Evolutionary conservation across 257 asterid species (phyloP).

Genomic region (Forsythia suspensa): DNA sequence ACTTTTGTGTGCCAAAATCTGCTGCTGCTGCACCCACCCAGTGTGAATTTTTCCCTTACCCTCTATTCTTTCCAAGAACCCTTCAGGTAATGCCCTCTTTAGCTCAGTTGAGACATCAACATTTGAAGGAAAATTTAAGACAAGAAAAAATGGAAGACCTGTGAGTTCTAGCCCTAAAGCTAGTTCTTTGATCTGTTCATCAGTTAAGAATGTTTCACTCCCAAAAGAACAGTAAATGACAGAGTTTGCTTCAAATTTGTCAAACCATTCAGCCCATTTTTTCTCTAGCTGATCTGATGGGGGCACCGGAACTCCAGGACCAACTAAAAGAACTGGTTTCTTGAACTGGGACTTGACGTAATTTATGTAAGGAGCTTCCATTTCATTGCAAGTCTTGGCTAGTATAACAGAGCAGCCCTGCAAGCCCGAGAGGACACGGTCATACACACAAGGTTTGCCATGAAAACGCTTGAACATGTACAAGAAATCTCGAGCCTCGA

Average conservation of each 20-base stretch:
- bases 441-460: slow-evolving; percentile 38
- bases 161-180: slow-evolving; percentile 52
- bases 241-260: slow-evolving; percentile 27
- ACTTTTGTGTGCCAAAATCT: slow-evolving; percentile 42
- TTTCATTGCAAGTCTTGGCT: slow-evolving; percentile 50
- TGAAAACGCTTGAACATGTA: slow-evolving; percentile 46
- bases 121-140: slow-evolving; percentile 43
- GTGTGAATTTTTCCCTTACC: slow-evolving; percentile 37
- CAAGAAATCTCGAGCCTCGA: slow-evolving; percentile 48
- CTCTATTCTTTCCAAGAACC: slow-evolving; percentile 39
- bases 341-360: slow-evolving; percentile 44
- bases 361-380: slow-evolving; percentile 49
- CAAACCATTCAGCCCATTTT: slow-evolving; percentile 41
- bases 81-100: slow-evolving; percentile 41
- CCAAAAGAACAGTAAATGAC: slow-evolving; percentile 57
- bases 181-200: slow-evolving; percentile 39
- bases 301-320: slow-evolving; percentile 48
- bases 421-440: slow-evolving; percentile 44
- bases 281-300: slow-evolving; percentile 31
- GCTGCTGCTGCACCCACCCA: slow-evolving; percentile 69
- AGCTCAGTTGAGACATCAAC: slow-evolving; percentile 25
- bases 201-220: slow-evolving; percentile 55
- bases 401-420: slow-evolving; percentile 44
- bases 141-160: slow-evolving; percentile 42
- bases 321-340: slow-evolving; percentile 45